Evolutionary conservation across 1,284 basidiomycete species (phyloP).

Genomic region (Gomphus bonarii): DNA sequence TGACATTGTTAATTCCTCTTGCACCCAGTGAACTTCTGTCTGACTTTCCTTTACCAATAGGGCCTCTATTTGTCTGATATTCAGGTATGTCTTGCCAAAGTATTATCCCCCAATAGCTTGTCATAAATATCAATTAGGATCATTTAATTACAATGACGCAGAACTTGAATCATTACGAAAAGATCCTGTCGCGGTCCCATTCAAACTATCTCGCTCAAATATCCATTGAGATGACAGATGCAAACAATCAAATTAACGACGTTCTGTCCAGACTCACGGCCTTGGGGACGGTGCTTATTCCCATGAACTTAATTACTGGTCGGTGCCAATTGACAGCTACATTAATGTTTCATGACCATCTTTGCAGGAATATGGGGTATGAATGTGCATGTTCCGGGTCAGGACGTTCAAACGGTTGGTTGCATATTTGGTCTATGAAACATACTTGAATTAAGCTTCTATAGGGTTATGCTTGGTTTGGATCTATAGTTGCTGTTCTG

Average conservation of each 20-base stretch:
- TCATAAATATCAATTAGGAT: conserved; percentile 42
- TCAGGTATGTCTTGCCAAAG: conserved; percentile 32
- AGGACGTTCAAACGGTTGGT: conserved; percentile 38
- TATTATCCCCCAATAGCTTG: background rate
- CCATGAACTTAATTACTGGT: conserved; percentile 94
- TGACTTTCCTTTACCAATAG: conserved; percentile 27
- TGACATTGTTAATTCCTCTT: conserved; percentile 67
- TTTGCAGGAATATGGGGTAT: conserved; percentile 73
- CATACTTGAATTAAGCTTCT: background rate
- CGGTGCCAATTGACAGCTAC: conserved; percentile 15
- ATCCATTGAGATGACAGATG: conserved; percentile 98
- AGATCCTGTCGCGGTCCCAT: conserved; percentile 96
- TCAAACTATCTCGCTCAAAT: conserved; percentile 99
- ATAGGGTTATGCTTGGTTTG: conserved; percentile 67
- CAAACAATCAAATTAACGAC: conserved; percentile 99
- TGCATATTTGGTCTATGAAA: background rate
- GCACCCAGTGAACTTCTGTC: background rate
- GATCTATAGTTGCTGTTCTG: conserved; percentile 71
- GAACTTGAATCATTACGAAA: conserved; percentile 98
- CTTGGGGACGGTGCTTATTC: conserved; percentile 93
- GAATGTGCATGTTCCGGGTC: conserved; percentile 89
- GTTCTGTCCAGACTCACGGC: conserved; percentile 98
- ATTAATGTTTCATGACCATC: background rate
- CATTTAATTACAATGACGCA: conserved; percentile 99
- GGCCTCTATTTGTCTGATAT: conserved; percentile 93